phyloP scores from a whole-genome alignment of 495 filamentous ascomycete species.

The Friedmanniomyces simplex region DNA sequence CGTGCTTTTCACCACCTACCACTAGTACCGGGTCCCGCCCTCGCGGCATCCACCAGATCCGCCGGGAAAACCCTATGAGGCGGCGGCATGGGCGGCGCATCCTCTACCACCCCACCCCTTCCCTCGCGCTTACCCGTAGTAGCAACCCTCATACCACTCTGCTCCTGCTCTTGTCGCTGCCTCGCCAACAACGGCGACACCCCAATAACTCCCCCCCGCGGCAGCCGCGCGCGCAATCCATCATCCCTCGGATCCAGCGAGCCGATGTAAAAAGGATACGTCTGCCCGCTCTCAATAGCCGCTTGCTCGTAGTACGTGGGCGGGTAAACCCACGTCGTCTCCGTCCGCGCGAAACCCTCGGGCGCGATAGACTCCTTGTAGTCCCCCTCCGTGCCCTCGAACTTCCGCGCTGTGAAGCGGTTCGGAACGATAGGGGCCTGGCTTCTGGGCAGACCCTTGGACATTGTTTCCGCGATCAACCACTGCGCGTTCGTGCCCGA shows the following conservation, averaged over 20 bases:
- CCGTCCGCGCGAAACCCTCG: conserved; percentile 31
- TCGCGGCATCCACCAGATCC: not conserved
- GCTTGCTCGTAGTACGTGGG: conserved; percentile 28
- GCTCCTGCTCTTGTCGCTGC: conserved; percentile 3
- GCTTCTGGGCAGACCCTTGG: not conserved
- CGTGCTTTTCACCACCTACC: too few relatives aligned
- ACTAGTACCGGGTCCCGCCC: not conserved
- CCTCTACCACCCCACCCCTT: not conserved
- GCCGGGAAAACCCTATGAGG: conserved; percentile 6
- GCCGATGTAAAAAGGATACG: conserved; percentile 21
- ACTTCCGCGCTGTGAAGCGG: conserved; percentile 16
- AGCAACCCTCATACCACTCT: too few relatives aligned
- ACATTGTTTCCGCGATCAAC: conserved; percentile 12
- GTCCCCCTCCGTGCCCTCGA: conserved; percentile 16
- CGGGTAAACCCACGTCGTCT: conserved; percentile 33
- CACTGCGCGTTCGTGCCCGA: conserved; percentile 8
- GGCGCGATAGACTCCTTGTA: conserved; percentile 24
- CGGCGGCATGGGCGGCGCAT: not conserved
- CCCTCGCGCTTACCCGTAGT: not conserved
- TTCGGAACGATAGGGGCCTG: not conserved
- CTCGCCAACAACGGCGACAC: conserved; percentile 6
- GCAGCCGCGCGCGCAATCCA: conserved; percentile 2
- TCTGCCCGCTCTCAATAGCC: conserved; percentile 27
- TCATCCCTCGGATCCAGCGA: conserved; percentile 1
- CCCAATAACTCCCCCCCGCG: conserved; percentile 3